phyloP scores from a whole-genome alignment of 2,329 filamentous ascomycete genomes.

The Clonostachys chloroleuca region DNA sequence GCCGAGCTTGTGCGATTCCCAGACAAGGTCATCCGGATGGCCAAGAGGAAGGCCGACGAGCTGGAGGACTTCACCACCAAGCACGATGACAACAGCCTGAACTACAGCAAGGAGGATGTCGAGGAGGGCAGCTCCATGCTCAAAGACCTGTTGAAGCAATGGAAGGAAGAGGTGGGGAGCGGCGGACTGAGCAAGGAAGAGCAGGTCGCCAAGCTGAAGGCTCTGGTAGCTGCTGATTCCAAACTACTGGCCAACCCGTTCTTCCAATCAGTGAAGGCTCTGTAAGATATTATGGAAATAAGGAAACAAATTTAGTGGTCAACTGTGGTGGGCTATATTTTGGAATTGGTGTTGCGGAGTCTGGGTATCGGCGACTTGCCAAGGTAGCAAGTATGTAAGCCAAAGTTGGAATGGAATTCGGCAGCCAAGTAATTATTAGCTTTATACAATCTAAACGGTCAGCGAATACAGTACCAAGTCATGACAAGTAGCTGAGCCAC shows the following conservation, averaged over 20 bases:
- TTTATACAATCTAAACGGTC: background rate
- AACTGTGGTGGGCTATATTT: background rate
- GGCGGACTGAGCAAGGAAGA: slow-evolving; percentile 65
- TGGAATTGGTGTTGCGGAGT: background rate
- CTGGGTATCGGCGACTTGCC: background rate
- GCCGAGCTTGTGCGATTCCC: slow-evolving; percentile 96
- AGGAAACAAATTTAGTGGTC: background rate
- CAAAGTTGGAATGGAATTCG: background rate
- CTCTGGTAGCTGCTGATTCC: slow-evolving; percentile 71
- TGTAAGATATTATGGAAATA: slow-evolving; percentile 25
- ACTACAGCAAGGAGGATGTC: slow-evolving; percentile 79
- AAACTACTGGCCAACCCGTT: slow-evolving; percentile 62
- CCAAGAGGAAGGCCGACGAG: slow-evolving; percentile 97
- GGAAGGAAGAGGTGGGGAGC: slow-evolving; percentile 72
- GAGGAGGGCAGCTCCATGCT: slow-evolving; percentile 82
- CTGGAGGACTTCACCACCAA: slow-evolving; percentile 90
- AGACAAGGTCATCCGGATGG: slow-evolving; percentile 96
- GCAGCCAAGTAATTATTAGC: background rate
- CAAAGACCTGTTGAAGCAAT: slow-evolving; percentile 76
- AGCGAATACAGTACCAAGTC: too few relatives aligned
- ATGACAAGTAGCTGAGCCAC: too few relatives aligned
- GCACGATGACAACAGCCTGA: slow-evolving; percentile 55
- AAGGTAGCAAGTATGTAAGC: background rate
- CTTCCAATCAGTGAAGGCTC: slow-evolving; percentile 59
- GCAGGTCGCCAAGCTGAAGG: slow-evolving; percentile 73